A percentile compares a stretch with the other conserved stretches of the same genome.
phyloP scores from a whole-genome alignment of 179 eudicot genomes.

The Beta lomatogona region DNA sequence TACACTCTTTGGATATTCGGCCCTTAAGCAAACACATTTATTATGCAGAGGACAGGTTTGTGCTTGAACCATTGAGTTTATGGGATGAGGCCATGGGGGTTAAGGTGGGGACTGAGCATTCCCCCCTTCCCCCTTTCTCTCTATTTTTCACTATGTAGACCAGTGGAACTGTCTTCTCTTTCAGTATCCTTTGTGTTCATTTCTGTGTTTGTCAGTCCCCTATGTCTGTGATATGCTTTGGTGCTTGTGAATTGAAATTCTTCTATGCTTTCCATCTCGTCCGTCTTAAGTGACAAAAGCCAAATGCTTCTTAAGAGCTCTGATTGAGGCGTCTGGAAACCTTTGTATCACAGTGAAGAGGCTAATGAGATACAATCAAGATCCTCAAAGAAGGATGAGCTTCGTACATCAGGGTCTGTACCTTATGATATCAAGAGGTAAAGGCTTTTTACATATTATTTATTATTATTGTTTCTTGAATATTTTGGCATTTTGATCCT shows the following conservation, averaged over 20 bases:
- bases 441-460: neutral
- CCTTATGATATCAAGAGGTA: conserved; percentile 66
- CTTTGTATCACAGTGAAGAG: conserved; percentile 56
- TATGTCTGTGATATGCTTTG: neutral
- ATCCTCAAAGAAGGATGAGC: conserved; percentile 26
- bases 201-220: neutral
- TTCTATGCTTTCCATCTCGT: neutral
- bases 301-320: neutral
- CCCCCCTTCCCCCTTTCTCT: neutral
- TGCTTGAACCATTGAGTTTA: neutral
- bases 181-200: neutral
- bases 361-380: conserved; percentile 54
- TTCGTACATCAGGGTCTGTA: conserved; percentile 34
- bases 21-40: conserved; percentile 62
- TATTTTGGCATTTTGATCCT: neutral
- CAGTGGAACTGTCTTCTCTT: conserved; percentile 1
- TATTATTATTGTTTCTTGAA: neutral
- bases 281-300: neutral
- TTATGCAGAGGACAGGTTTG: conserved; percentile 85
- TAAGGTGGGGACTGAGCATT: neutral
- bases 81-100: neutral
- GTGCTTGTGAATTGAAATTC: neutral
- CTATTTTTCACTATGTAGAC: neutral
- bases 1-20: conserved; percentile 55
- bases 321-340: neutral